Percentiles rank a stretch among this genome's conserved stretches.
Evolutionary conservation across 768 basidiomycete genomes (phyloP).

Genomic region (Mycena sanguinolenta): DNA sequence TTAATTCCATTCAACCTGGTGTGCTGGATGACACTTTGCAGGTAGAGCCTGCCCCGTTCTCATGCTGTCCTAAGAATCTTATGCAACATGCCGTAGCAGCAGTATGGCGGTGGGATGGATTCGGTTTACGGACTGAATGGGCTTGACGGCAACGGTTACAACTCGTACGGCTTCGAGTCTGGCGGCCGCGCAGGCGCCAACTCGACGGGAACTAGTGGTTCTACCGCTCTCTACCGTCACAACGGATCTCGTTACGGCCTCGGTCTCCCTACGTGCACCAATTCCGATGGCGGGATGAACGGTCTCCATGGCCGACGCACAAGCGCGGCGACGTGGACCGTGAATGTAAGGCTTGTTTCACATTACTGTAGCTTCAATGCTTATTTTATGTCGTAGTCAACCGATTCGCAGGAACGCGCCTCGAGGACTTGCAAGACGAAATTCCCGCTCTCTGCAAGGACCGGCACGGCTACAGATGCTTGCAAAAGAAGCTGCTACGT

Average conservation of each 20-base stretch:
- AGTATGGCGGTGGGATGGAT: slow-evolving; percentile 67
- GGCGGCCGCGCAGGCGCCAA: slow-evolving; percentile 53
- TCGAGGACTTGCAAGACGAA: slow-evolving; percentile 97
- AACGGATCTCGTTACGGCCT: slow-evolving; percentile 83
- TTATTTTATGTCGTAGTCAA: slow-evolving; percentile 66
- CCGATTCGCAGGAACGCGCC: slow-evolving; percentile 94
- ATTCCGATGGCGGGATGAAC: slow-evolving; percentile 83
- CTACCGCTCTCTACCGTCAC: slow-evolving; percentile 84
- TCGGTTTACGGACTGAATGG: slow-evolving; percentile 69
- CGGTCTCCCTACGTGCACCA: slow-evolving; percentile 67
- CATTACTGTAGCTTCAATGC: slow-evolving; percentile 8
- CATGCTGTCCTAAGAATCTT: slow-evolving; percentile 26
- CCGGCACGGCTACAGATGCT: slow-evolving; percentile 97
- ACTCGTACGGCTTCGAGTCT: slow-evolving; percentile 69
- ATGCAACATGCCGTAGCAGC: slow-evolving; percentile 49
- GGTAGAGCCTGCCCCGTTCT: slow-evolving; percentile 52
- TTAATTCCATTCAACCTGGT: slow-evolving; percentile 63
- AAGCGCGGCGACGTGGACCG: slow-evolving; percentile 94
- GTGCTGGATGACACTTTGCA: slow-evolving; percentile 65
- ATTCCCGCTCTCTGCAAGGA: slow-evolving; percentile 96
- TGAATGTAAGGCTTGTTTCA: slow-evolving; percentile 65
- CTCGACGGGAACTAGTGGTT: slow-evolving; percentile 59
- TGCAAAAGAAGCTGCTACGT: slow-evolving; percentile 99
- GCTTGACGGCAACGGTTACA: too few relatives aligned
- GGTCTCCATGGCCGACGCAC: slow-evolving; percentile 94